These are phyloP conservation scores for Torulaspora maleeae DNA, from an alignment of 805 yeast genomes.

Conservation along the genomic window DNA sequence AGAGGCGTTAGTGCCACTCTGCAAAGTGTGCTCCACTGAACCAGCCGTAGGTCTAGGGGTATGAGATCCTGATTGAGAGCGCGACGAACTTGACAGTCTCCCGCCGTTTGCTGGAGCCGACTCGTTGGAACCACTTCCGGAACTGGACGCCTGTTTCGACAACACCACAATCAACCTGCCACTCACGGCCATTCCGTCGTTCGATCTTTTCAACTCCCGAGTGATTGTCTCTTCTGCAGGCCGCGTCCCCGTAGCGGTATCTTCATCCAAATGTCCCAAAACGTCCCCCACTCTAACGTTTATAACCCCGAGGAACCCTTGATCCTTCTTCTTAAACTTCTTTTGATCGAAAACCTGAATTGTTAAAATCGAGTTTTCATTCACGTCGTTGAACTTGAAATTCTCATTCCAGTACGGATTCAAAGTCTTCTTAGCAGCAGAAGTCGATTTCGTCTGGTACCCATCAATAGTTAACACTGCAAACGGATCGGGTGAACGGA, in stretches of 20 bases:
- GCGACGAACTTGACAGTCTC: conserved; percentile 9
- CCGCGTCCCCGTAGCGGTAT: conserved; percentile 29
- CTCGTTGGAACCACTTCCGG: conserved; percentile 32
- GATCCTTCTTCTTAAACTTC: conserved; percentile 96
- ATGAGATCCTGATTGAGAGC: conserved; percentile 14
- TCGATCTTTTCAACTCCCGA: conserved; percentile 84
- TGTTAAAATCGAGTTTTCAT: conserved; percentile 78
- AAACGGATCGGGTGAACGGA: conserved; percentile 95
- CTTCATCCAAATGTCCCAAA: conserved; percentile 52
- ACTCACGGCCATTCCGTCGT: conserved; percentile 86
- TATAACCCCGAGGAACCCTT: conserved; percentile 95
- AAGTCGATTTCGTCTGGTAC: conserved; percentile 89
- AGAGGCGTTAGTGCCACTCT: conserved; percentile 27
- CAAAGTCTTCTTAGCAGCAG: conserved; percentile 86
- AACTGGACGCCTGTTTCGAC: conserved; percentile 34
- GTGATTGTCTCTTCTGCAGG: conserved; percentile 77
- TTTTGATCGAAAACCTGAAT: conserved; percentile 96
- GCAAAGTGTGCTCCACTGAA: conserved; percentile 31
- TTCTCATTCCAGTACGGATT: conserved; percentile 98
- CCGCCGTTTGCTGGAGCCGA: not conserved
- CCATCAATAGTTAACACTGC: conserved; percentile 98
- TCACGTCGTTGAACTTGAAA: conserved; percentile 68
- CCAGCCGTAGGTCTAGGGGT: conserved; percentile 27
- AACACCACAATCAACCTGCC: conserved; percentile 83
- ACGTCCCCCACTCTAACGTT: conserved; percentile 87